phyloP scores from a whole-genome alignment of 129 eudicot genomes.

The Arctium minus region DNA sequence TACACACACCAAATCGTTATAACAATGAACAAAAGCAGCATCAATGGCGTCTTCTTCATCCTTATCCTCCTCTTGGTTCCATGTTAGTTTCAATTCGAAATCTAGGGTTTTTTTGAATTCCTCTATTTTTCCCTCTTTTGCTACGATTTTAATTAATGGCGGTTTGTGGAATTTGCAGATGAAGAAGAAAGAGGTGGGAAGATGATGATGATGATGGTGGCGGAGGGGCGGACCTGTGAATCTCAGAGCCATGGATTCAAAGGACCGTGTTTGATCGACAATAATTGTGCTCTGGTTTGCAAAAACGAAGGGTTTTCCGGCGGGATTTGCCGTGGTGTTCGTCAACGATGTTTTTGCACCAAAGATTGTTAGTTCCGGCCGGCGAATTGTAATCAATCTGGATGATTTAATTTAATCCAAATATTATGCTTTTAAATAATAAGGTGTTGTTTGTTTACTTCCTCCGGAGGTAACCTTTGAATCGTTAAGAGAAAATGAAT shows the following conservation, averaged over 20 bases:
- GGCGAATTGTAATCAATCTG: not conserved
- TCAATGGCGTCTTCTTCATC: slow-evolving; percentile 7
- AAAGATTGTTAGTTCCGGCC: slow-evolving; percentile 5
- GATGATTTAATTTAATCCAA: not conserved
- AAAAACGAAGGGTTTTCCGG: slow-evolving; percentile 13
- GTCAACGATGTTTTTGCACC: slow-evolving; percentile 27
- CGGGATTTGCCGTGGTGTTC: slow-evolving; percentile 17
- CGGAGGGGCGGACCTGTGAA: slow-evolving; percentile 21
- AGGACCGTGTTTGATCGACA: slow-evolving; percentile 19
- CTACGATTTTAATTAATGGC: not conserved
- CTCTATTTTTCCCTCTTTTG: not conserved
- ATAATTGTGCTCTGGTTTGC: slow-evolving; percentile 26
- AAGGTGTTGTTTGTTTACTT: no score
- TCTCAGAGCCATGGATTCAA: slow-evolving; percentile 28
- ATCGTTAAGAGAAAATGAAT: no score
- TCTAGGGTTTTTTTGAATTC: not conserved
- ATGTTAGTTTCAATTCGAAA: not conserved
- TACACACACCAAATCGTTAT: not conserved
- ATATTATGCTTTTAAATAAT: not conserved
- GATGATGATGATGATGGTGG: slow-evolving; percentile 5
- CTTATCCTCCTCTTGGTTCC: slow-evolving; percentile 3
- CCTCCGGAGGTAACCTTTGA: no score
- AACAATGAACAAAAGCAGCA: slow-evolving; percentile 15
- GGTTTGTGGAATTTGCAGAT: not conserved
- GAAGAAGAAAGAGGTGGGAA: slow-evolving; percentile 1